Evolutionary conservation across 495 filamentous ascomycete genomes (phyloP), one percentile per base, ranked within the genome.

Genomic region (Penicillium angulare): DNA sequence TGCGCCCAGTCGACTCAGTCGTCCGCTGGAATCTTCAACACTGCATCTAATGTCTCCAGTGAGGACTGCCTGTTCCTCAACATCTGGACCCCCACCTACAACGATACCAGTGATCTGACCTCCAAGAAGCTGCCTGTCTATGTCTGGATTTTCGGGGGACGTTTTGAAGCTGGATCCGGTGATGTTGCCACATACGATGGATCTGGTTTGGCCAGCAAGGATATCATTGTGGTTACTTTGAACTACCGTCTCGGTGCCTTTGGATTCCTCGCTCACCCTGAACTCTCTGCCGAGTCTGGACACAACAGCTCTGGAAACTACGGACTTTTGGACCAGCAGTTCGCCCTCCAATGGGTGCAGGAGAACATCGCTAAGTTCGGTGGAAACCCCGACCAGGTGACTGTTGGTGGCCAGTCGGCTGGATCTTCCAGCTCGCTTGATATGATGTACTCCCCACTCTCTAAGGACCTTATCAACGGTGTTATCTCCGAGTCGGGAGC

Each of bases 371-470:
- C 42, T 9, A 46, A 75, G 12, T 67, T 78, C 24, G 74, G 73
- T 21, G 75, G 76, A 7, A 69, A 76, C 56, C 64, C 70, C 31
- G 55, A 44, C 24, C 42, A 44, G 23, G 27, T 44, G 9, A n/a
- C 18, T 6, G 62, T 73, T 6, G 69, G 73, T 59, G 76, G 74
- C n/a, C 67, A 73, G 29, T 75, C 69, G 8, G 78, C 79, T 8
- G 76, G 79, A 20, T 80, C 66, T 33, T 75, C 77, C 29, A 72
- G 67, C 22, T 76, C 55, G 2, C 42, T 58, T 23, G 50, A 53
- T 22, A 33, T 41, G 21, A 54, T 54, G 50, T 58, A 35, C 34
- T 53, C 49, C 20, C 55, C 55, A 34, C 47, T 58, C 7, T 38
- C 34, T 9, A 49, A 43, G 16, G 31, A 36, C 12, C 24, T 53